Evolutionary conservation across 768 basidiomycete species (phyloP).

Genomic region (Pleurotus pulmonarius): DNA sequence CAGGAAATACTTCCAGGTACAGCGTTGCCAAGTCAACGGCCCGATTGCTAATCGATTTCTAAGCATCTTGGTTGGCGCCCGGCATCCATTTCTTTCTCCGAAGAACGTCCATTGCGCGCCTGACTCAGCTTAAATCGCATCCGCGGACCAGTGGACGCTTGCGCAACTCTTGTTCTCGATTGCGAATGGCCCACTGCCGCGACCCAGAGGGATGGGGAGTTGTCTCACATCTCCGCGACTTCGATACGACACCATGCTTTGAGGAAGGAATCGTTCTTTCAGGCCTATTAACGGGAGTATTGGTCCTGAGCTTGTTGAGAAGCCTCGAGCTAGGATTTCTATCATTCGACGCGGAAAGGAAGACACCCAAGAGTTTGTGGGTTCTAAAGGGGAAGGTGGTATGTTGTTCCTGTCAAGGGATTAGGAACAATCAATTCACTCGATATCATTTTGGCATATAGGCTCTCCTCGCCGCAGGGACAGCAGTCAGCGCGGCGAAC

Average conservation of each 20-base stretch:
- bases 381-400: slow-evolving; percentile 67
- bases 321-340: slow-evolving; percentile 24
- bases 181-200: slow-evolving; percentile 41
- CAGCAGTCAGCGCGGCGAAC: slow-evolving; percentile 40
- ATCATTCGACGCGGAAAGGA: slow-evolving; percentile 16
- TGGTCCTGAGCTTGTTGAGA: slow-evolving; percentile 37
- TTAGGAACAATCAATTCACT: background rate
- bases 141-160: background rate
- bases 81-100: too few relatives aligned
- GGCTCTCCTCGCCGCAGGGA: slow-evolving; percentile 45
- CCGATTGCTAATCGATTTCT: too few relatives aligned
- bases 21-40: too few relatives aligned
- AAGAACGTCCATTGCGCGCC: background rate
- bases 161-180: slow-evolving; percentile 3
- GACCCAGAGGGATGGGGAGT: slow-evolving; percentile 65
- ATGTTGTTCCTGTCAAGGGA: slow-evolving; percentile 22
- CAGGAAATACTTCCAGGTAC: too few relatives aligned
- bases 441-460: slow-evolving; percentile 18
- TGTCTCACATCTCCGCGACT: slow-evolving; percentile 54
- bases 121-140: background rate
- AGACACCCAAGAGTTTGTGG: slow-evolving; percentile 46
- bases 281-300: slow-evolving; percentile 39
- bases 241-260: slow-evolving; percentile 80
- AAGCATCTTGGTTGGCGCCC: too few relatives aligned
- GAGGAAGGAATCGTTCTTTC: slow-evolving; percentile 71